Evolutionary conservation across 306 rosid species (phyloP).

Genomic region (barrel medic (Medicago truncatula)): DNA sequence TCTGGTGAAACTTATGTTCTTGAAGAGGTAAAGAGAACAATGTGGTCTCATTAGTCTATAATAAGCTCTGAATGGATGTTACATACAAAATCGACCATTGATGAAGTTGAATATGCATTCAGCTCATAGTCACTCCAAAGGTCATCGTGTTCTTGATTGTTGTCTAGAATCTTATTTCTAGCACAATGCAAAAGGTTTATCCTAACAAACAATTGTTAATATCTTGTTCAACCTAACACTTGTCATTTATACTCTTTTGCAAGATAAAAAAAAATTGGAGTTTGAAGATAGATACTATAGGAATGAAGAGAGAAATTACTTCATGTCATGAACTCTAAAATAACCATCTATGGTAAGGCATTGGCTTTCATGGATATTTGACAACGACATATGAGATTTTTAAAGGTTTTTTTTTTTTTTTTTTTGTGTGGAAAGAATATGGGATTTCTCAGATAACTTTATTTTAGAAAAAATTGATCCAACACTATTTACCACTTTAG

Average conservation of each 20-base stretch:
- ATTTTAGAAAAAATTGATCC: background rate
- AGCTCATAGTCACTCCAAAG: conserved; percentile 49
- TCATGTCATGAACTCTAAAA: no score
- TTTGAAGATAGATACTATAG: no score
- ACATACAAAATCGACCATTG: background rate
- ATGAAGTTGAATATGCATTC: conserved; percentile 39
- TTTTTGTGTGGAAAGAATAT: no score
- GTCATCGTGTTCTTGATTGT: conserved; percentile 11
- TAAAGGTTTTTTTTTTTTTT: no score
- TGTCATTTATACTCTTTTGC: background rate
- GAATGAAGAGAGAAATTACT: no score
- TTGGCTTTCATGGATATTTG: no score
- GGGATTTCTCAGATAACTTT: no score
- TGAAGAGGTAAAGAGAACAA: conserved; percentile 45
- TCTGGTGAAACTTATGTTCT: conserved; percentile 32
- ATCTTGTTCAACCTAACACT: conserved; percentile 22
- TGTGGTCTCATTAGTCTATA: conserved; percentile 26
- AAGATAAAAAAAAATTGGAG: no score
- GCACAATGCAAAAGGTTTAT: background rate
- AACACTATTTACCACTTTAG: background rate
- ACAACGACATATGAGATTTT: no score
- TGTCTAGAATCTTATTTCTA: conserved; percentile 20
- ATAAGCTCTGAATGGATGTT: conserved; percentile 46
- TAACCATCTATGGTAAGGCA: no score
- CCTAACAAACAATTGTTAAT: background rate